A percentile compares a stretch with the other conserved stretches of the same genome.
Conservation (phyloP, 768 basidiomycete species). For the Coprinellus micaceus region DNA sequence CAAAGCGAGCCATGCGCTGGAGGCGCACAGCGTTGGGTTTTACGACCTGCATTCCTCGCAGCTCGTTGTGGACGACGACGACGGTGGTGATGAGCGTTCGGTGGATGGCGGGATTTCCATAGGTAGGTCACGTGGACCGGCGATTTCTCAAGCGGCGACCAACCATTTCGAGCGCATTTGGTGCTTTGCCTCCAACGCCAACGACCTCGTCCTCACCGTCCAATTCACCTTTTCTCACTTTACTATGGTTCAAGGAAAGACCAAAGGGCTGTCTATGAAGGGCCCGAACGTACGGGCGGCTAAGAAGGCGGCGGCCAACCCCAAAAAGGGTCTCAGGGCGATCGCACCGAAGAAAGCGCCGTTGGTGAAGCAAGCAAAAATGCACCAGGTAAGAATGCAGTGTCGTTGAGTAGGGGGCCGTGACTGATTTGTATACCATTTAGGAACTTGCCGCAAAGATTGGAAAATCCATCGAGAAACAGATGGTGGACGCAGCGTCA, state of each 20-base stretch:
- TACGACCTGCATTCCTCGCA: constrained; percentile 42
- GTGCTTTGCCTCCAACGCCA: background rate
- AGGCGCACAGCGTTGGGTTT: constrained; percentile 47
- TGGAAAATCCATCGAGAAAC: constrained; percentile 85
- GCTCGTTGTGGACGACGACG: constrained; percentile 14
- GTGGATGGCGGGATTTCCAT: constrained; percentile 38
- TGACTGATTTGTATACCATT: background rate
- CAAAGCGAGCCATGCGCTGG: constrained; percentile 47
- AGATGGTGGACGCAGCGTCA: constrained; percentile 87
- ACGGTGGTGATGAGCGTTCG: constrained; percentile 29
- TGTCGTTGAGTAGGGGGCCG: background rate
- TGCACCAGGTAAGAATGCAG: constrained; percentile 61
- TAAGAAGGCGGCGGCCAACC: constrained; percentile 61
- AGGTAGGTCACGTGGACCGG: constrained; percentile 30
- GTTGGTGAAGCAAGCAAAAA: constrained; percentile 68
- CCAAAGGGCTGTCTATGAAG: constrained; percentile 71
- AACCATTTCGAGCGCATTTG: constrained; percentile 4
- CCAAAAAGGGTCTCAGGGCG: constrained; percentile 76
- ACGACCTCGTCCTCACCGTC: background rate
- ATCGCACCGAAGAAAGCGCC: constrained; percentile 80
- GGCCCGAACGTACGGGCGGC: constrained; percentile 52
- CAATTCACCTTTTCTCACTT: background rate
- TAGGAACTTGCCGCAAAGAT: constrained; percentile 88
- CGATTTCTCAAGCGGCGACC: constrained; percentile 7
- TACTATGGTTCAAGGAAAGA: constrained; percentile 79